Base-by-base conservation (phyloP, 805 yeast genomes). In the Torulaspora gathmanii region DNA sequence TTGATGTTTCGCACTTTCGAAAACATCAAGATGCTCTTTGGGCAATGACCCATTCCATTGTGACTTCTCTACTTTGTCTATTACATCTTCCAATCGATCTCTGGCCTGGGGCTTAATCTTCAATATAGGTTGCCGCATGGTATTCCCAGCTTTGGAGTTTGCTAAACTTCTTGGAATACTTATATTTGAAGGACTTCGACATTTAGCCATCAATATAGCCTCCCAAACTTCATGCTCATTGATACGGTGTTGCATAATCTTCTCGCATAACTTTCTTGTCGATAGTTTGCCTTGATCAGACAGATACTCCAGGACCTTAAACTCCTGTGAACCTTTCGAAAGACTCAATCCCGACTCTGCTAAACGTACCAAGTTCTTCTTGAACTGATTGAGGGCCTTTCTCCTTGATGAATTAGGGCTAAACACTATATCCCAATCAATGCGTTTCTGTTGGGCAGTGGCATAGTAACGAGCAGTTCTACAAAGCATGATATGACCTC, bases 191-290 rank as follows among this genome's bases (percentile, higher is more conserved):
- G 51, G 46, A 15, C 36, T 25, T 15, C 43, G 29, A 2, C 29
- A 23, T 25, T 25, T 23, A 19, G 43, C 45, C 25, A 35, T 30
- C 11, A 33, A 17, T 37, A 53, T 51, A 15, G 51, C 55, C 3
- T 30, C 28, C 28, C 50, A 48, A 20, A 54, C 41, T 11, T 40
- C 43, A n/a, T 40, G 33, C 26, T 53, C 49, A 11, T 40, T 41
- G 16, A 54, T 46, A 31, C 54, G 54, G 25, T 50, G 50, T 34
- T 53, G 57, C 30, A 53, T 33, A 12, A 55, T 48, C 41, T 49
- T 27, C n/a, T 45, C 41, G 22, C 46, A 42, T 16, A 55, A 31
- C 33, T 25, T 42, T 37, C 36, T 47, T 31, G 43, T 42, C 20
- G 50, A 38, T 26, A 34, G 45, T 20, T 40, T 41, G 6, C 41